phyloP scores from a whole-genome alignment of 108 stramenopile genomes.

The Parmales sp. region DNA sequence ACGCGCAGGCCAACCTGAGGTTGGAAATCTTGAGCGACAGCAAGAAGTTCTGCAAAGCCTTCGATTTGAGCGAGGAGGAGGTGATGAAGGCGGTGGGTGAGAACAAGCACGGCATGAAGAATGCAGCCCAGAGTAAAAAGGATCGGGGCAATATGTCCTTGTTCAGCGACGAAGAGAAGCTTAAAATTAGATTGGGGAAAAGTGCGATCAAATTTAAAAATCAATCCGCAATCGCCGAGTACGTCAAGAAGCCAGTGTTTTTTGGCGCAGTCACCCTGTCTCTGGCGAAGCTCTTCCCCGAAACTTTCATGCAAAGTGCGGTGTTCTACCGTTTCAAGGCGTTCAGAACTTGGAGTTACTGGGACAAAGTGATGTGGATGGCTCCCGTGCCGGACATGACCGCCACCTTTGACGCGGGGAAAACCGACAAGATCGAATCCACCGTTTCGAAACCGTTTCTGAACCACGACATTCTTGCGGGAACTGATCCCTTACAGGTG shows the following conservation, averaged over 20 bases:
- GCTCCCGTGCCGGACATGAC: not conserved
- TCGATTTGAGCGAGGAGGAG: conserved; percentile 7
- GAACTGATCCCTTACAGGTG: not conserved
- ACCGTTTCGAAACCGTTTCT: not conserved
- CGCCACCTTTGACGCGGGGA: not conserved
- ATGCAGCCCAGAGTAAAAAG: conserved; percentile 9
- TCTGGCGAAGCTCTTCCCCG: conserved; percentile 1
- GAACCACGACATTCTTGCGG: not conserved
- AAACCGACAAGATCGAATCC: not conserved
- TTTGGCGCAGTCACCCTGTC: no score
- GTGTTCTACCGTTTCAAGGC: conserved; percentile 25
- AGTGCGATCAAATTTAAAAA: conserved; percentile 11
- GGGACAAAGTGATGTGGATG: conserved; percentile 28
- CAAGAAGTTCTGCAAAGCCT: not conserved
- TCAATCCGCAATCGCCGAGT: conserved; percentile 7
- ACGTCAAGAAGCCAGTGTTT: conserved; percentile 10
- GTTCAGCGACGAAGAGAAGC: conserved; percentile 16
- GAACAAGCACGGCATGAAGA: not conserved
- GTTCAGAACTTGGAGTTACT: conserved; percentile 27
- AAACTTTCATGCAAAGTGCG: conserved; percentile 8
- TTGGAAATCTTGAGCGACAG: no score
- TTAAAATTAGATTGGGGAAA: conserved; percentile 15
- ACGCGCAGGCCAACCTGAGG: not conserved
- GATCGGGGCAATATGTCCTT: conserved; percentile 10
- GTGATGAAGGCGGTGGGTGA: conserved; percentile 12